Evolutionary conservation across 2,329 filamentous ascomycete genomes (phyloP), one percentile per base, ranked within the genome.

Genomic region (Diaporthe sp.): DNA sequence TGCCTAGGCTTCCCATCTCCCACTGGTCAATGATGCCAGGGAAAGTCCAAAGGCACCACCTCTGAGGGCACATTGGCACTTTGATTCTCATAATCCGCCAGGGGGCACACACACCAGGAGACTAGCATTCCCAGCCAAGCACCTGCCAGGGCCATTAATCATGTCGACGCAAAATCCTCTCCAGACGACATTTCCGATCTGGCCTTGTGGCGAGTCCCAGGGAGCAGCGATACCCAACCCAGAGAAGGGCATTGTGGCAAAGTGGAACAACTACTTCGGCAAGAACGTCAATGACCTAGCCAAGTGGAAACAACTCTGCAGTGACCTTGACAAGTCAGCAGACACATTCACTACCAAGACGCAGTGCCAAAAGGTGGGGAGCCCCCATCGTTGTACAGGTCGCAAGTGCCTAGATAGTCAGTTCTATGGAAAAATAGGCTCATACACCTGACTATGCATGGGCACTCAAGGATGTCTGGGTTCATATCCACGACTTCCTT

Each of bases 401-500:
- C 22, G 44, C 13, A 22, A 50, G 44, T 22, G 19, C 44, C 44
- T 47, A 19, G 19, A 8, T 3, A 9, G 44, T 22, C 19, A n/a
- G 44, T 50, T 50, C 4, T 4, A n/a, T 22, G 63, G 27, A 50
- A 61, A 13, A 56, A 30, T 27, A 39, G 35, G 42, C 53, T 10
- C 30, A 56, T 35, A 42, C 32, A 30, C 39, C 42, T 70, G 22
- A 58, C 44, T 71, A 25, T 2, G 35, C 44, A 88, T 44, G 88
- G 87, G 85, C 82, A 4, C 78, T 88, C 2, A 78, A 77, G n/a
- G 76, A 63, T 0, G 79, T 88, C 6, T 83, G 84, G 78, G 82
- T 89, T 73, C 89, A 89, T 73, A 89, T 89, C 50, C 75, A 75
- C 37, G 88, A 90, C 78, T 86, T 90, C 72, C 78, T 90, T 9